phyloP scores from a whole-genome alignment of 1,284 basidiomycete species.

The Hymenochaete sp. region DNA sequence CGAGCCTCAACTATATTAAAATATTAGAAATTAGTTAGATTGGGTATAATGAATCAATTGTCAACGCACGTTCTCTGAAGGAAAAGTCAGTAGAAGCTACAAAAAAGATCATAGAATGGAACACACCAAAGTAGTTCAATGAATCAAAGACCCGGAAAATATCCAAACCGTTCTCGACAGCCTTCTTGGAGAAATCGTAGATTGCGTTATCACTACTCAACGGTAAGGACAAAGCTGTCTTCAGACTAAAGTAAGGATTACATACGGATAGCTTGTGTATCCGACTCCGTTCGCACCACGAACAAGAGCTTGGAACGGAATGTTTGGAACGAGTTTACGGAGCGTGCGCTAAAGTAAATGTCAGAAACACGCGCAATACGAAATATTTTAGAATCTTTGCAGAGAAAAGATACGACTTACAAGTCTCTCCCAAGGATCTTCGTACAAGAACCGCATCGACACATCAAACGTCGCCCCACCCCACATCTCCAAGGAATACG shows the following conservation, averaged over 20 bases:
- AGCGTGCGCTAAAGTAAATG: constrained; percentile 81
- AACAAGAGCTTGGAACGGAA: constrained; percentile 96
- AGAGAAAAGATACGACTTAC: constrained; percentile 41
- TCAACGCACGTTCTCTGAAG: constrained; percentile 50
- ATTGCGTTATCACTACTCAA: constrained; percentile 85
- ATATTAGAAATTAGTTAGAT: background rate
- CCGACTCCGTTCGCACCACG: constrained; percentile 99
- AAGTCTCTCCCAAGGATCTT: constrained; percentile 99
- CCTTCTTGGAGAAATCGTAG: constrained; percentile 98
- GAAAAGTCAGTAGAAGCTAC: constrained; percentile 12
- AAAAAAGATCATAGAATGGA: constrained; percentile 4
- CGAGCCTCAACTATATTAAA: constrained; percentile 71
- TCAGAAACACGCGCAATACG: constrained; percentile 2
- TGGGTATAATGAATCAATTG: background rate
- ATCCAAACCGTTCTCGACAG: constrained; percentile 97
- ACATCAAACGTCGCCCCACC: constrained; percentile 99
- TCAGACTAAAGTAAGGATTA: constrained; percentile 15
- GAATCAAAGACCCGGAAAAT: constrained; percentile 99
- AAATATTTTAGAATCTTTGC: background rate
- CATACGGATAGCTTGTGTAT: constrained; percentile 96
- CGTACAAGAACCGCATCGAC: constrained; percentile 99
- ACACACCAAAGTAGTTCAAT: constrained; percentile 89
- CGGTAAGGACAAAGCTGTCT: no score
- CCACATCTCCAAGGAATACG: constrained; percentile 98
- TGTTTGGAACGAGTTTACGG: constrained; percentile 95